Conservation (phyloP, 805 yeast genomes). For the Lipomyces kockii region DNA sequence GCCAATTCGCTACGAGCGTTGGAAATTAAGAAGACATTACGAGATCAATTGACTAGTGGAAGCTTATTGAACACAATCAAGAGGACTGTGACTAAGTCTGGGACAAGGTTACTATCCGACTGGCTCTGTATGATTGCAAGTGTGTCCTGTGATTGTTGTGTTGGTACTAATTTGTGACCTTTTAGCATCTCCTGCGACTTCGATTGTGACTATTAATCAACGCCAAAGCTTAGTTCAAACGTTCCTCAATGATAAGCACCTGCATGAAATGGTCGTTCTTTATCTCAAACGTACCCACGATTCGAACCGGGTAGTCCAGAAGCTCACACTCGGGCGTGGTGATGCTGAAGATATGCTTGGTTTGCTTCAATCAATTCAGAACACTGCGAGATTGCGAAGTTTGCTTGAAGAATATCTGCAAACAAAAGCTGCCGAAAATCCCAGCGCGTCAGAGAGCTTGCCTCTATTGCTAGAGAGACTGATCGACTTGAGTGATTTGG, state of each 20-base stretch:
- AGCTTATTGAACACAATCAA: conserved; percentile 65
- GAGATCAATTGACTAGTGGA: conserved; percentile 38
- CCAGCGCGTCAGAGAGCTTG: conserved; percentile 3
- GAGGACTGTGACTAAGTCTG: conserved; percentile 79
- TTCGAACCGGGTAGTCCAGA: conserved; percentile 46
- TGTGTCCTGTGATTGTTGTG: background rate
- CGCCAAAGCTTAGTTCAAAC: conserved; percentile 60
- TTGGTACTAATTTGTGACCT: background rate
- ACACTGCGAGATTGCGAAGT: conserved; percentile 22
- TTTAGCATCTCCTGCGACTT: conserved; percentile 68
- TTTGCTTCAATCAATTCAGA: conserved; percentile 50
- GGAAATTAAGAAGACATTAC: conserved; percentile 38
- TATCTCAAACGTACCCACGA: conserved; percentile 62
- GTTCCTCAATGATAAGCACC: conserved; percentile 50
- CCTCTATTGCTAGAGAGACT: conserved; percentile 11
- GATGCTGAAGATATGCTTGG: conserved; percentile 53
- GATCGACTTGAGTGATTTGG: conserved; percentile 22
- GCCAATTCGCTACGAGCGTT: conserved; percentile 71
- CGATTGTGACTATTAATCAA: conserved; percentile 56
- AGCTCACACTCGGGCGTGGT: conserved; percentile 49
- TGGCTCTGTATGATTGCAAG: conserved; percentile 58
- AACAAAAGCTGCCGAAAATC: background rate
- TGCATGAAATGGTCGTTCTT: conserved; percentile 62
- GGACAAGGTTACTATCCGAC: conserved; percentile 73
- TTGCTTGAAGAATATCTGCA: conserved; percentile 16